These are phyloP conservation scores for Stagonosporopsis rhizophila DNA, from an alignment of 2,329 filamentous ascomycete species.

Conservation along the genomic window DNA sequence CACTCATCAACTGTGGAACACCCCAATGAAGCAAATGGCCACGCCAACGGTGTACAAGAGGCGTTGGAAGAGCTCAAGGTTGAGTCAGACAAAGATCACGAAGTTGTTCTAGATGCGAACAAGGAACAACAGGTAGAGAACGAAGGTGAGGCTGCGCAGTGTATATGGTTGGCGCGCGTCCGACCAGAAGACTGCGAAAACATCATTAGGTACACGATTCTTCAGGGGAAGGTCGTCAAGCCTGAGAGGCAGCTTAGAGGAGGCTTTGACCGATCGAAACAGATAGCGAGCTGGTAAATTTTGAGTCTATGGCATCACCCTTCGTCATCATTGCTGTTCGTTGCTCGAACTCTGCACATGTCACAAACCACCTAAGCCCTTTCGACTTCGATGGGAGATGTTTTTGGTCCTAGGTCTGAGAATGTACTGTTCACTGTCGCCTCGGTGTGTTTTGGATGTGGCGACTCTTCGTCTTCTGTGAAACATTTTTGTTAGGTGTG, in stretches of 20 bases:
- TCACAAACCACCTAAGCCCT: too few relatives aligned
- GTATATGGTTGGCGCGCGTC: slow-evolving; percentile 90
- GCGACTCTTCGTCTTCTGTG: too few relatives aligned
- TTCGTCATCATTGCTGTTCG: too few relatives aligned
- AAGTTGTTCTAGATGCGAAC: slow-evolving; percentile 42
- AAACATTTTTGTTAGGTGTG: too few relatives aligned
- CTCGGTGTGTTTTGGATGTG: too few relatives aligned
- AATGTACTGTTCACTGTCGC: too few relatives aligned
- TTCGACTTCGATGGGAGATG: too few relatives aligned
- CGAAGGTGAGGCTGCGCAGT: slow-evolving; percentile 71
- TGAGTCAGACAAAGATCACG: slow-evolving; percentile 47
- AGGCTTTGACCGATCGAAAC: slow-evolving; percentile 84
- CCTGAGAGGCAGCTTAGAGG: slow-evolving; percentile 83
- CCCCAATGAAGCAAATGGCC: slow-evolving; percentile 28
- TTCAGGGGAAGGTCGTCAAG: slow-evolving; percentile 95
- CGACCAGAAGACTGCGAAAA: slow-evolving; percentile 91
- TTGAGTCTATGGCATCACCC: not conserved
- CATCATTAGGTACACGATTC: slow-evolving; percentile 83
- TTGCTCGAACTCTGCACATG: not conserved
- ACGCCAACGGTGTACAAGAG: slow-evolving; percentile 40
- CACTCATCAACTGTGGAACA: slow-evolving; percentile 49
- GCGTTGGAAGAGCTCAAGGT: slow-evolving; percentile 50
- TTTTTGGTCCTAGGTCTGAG: too few relatives aligned
- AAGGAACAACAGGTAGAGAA: slow-evolving; percentile 49
- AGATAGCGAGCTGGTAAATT: slow-evolving; percentile 82